phyloP scores from a whole-genome alignment of 352 stramenopile genomes.

The Poterioochromonas sp. region DNA sequence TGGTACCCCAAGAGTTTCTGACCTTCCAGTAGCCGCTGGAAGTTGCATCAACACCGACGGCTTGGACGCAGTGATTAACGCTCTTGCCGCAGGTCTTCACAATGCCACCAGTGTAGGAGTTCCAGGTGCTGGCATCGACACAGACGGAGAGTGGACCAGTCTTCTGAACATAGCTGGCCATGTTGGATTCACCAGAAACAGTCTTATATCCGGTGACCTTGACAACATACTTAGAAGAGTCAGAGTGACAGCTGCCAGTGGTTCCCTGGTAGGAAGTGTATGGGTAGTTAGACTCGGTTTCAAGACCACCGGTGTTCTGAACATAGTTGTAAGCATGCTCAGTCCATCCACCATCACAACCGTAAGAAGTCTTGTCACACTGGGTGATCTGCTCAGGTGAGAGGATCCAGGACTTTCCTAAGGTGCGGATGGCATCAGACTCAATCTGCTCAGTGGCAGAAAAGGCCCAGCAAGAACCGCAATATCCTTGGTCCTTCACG shows the following conservation, averaged over 20 bases:
- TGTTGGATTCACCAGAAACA: slow-evolving; percentile 46
- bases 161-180: slow-evolving; percentile 44
- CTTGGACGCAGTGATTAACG: slow-evolving; percentile 75
- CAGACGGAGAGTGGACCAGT: slow-evolving; percentile 67
- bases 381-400: slow-evolving; percentile 36
- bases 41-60: slow-evolving; percentile 51
- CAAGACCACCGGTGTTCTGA: slow-evolving; percentile 52
- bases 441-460: slow-evolving; percentile 45
- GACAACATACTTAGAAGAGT: slow-evolving; percentile 31
- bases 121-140: slow-evolving; percentile 63
- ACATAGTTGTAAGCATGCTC: slow-evolving; percentile 64
- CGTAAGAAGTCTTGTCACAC: slow-evolving; percentile 64
- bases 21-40: slow-evolving; percentile 72
- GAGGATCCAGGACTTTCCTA: slow-evolving; percentile 12
- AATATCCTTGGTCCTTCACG: slow-evolving; percentile 82
- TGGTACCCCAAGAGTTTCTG: slow-evolving; percentile 69
- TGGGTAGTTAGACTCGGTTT: slow-evolving; percentile 49
- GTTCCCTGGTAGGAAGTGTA: slow-evolving; percentile 58
- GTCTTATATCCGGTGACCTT: slow-evolving; percentile 49
- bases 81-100: slow-evolving; percentile 41
- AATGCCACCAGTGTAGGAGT: slow-evolving; percentile 52
- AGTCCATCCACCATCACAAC: slow-evolving; percentile 67
- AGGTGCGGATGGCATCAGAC: slow-evolving; percentile 12
- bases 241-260: slow-evolving; percentile 42
- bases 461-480: slow-evolving; percentile 83